Base-by-base conservation (phyloP, 2,329 filamentous ascomycete species). In the Calonectria pauciramosa region DNA sequence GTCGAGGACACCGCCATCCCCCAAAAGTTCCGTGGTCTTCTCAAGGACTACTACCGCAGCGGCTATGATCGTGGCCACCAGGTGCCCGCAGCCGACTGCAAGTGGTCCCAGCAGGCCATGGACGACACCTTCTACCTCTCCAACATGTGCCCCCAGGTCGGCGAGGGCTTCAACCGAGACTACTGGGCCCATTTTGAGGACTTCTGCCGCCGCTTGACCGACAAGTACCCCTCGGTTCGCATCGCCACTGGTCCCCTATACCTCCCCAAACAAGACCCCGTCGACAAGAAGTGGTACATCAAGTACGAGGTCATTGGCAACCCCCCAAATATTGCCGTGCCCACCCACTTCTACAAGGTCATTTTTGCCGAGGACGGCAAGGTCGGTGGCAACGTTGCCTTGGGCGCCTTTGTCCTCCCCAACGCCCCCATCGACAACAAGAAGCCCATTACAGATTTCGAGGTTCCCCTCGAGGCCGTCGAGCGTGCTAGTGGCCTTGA, bases 181-280 rank as follows among this genome's bases (percentile, higher is more conserved):
- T 99, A 99, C 91, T 99, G 97, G 97, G 94, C 97, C 47, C 97
- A 99, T 85, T 96, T 99, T 79, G 97, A 99, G 87, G 96, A 98
- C 83, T 99, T 99, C 83, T 98, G 96, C 87, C 92, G 97, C 13
- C 89, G 95, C 23, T 89, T 99, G 78, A 96, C 96, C 0, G 87
- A 89, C 60, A 90, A 88, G 69, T 99, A 98, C 83, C 96, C 96
- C 1, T 94, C 91, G 52, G 96, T 99, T 32, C 91, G 97, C 76
- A 93, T 99, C 79, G 95, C 98, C 71, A 99, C 97, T 0, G 97
- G 97, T 0, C 97, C 97, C 3, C 87, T 99, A 54, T 99, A 99
- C 86, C 91, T 99, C 28, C 97, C 97, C 13, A 94, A 94, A 85
- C 91, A 93, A 74, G 95, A 98, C 78, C 89, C 93, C 6, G 86